Base-by-base conservation (phyloP, 345 rosid species). In the Zanthoxylum bungeanum region DNA sequence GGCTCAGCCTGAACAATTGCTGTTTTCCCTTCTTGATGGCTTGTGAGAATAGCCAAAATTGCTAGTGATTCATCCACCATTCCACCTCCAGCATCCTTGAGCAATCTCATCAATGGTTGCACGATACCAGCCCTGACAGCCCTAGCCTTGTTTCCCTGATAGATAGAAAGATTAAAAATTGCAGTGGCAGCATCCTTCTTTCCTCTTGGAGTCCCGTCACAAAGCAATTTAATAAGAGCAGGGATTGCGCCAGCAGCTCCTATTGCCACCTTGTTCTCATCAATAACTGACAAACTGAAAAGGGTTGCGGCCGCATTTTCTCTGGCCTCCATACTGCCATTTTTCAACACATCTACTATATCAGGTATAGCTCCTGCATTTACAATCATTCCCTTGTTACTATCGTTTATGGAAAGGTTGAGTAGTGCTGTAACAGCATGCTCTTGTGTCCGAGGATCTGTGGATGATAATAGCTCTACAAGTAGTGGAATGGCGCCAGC, bases 161-260 rank as follows among this genome's bases (percentile, higher is more conserved):
- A 92, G 76, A 95, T 92, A 21, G 90, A 87, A 12, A 95, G 89
- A 73, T 95, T 95, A 78, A 95, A 95, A 25, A 92, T 91, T 4
- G 99, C 98, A n/a, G 97, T 92, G 33, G 98, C 97, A 14, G 99
- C 99, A 62, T 95, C 97, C 72, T 92, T 95, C 76, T 95, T 95
- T 60, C 97, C 99, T 84, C 98, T 79, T 14, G 96, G 90, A 55
- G 99, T 85, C 67, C 98, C 99, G 50, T 95, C 93, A 11, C 93
- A 81, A 8, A 95, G 92, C 76, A 95, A 74, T 50, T 77, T 86
- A 79, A 95, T 89, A 39, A 95, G 96, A 11, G 96, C 98, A 8
- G 97, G 94, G 79, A 95, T 80, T 4, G 99, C 99, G 47, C 97
- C 99, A 6, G 98, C 98, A 53, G 93, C 96, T 60, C 99, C 98